These are phyloP conservation scores for Grosmannia penicillata DNA, from an alignment of 2,329 filamentous ascomycete species.

Conservation along the genomic window DNA sequence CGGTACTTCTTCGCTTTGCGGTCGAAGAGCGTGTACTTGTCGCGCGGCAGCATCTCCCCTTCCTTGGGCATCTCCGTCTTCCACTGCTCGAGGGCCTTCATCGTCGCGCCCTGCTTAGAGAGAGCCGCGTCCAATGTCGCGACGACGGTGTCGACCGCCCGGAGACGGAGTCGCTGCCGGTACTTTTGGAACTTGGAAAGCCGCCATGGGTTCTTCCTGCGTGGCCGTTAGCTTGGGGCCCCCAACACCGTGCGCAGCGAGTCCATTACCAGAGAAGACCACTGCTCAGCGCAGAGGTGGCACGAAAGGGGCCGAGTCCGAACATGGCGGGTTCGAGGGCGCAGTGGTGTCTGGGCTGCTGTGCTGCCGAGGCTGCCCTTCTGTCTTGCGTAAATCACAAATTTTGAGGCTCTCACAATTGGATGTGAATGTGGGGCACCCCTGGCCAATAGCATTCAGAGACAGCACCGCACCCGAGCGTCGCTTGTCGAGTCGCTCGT, in stretches of 20 bases:
- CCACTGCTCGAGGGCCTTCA: conserved; percentile 76
- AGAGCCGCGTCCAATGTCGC: conserved; percentile 69
- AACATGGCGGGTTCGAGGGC: conserved; percentile 51
- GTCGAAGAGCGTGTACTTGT: conserved; percentile 98
- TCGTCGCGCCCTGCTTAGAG: conserved; percentile 53
- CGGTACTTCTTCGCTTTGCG: conserved; percentile 89
- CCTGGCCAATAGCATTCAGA: not conserved
- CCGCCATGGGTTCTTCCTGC: conserved; percentile 93
- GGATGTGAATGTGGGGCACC: too few species aligned
- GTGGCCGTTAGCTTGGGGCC: too few species aligned
- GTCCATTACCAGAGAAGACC: conserved; percentile 77
- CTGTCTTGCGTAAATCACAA: too few species aligned
- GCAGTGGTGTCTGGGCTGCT: too few species aligned
- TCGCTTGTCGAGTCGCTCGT: too few species aligned
- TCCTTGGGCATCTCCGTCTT: conserved; percentile 93
- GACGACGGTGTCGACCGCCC: conserved; percentile 77
- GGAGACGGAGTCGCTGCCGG: conserved; percentile 69
- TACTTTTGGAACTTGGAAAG: conserved; percentile 84
- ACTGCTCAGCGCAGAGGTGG: conserved; percentile 59
- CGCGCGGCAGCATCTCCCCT: conserved; percentile 84
- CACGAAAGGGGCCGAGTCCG: conserved; percentile 65
- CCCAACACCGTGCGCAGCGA: too few species aligned
- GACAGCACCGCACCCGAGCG: too few species aligned
- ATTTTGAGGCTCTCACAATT: not conserved
- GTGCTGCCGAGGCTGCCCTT: too few species aligned